Evolutionary conservation across 768 basidiomycete species (phyloP), one percentile per base, ranked within the genome.

Genomic region (Trametes meyenii): DNA sequence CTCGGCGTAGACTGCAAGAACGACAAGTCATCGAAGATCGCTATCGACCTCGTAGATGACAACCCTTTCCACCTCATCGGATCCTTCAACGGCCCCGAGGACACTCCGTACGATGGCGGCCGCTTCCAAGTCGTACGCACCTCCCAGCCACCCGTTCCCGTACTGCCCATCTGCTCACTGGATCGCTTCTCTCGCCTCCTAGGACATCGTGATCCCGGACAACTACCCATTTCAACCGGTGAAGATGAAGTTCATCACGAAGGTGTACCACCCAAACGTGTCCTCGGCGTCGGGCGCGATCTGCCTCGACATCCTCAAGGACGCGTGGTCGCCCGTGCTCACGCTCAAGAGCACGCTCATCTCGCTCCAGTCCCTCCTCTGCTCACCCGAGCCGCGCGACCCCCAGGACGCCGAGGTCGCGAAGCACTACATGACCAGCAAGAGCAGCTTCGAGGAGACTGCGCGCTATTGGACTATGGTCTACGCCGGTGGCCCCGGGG

Each of bases 371-470:
- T 93, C 91, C 40, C 81, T 98, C 23, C 81, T 98, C 17, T 96
- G 94, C 74, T 90, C 89, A 10, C 96, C 96, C 0, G 94, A 97
- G 72, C 96, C 96, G 8, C 92, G 90, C 64, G 96, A 98, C 71
- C 96, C 96, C 0, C 96, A 98, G 76, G 96, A 98, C 71, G 96
- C 96, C 0, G 95, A 98, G 76, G 96, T 98, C 12, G 96, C 96
- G 13, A 98, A 97, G 73, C 96, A 97, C 71, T 98, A 92, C 69
- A 90, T 92, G 74, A 93, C 94, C 13, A 92, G 89, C 73, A 89
- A 89, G 72, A 76, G 78, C 24, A 88, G 89, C 68, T 98, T 98
- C 66, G 92, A 96, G 60, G 90, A 90, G 40, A 98, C 96, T 3
- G 96, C 96, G 58, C 81, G 84, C 42, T 95, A 96, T 73, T 98